Evolutionary conservation across 306 rosid species (phyloP), one percentile per base, ranked within the genome.

Genomic region (Malus sieversii): DNA sequence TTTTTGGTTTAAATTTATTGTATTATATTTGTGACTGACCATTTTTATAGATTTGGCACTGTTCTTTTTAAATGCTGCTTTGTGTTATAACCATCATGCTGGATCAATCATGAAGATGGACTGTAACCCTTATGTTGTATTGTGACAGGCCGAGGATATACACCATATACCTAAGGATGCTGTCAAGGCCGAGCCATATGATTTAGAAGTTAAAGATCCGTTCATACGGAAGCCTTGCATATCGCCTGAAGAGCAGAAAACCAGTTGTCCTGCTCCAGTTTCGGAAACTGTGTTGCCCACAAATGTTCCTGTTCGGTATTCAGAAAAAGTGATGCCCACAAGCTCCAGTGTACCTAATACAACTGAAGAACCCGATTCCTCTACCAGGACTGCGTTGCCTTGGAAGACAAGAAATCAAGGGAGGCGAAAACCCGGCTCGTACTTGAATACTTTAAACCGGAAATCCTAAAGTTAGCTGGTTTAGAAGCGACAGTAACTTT

Each of bases 101-200:
- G 40, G 23, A 58, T 40, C 55, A 38, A 40, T 23, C 6, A 9
- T 72, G 52, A 72, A 58, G 48, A n/a, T 59, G 75, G 57, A 15
- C 66, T 5, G 32, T 25, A 27, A 23, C 19, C 66, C 35, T 62
- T 29, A 27, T 29, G 66, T 29, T 29, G 35, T 29, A 29, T 29
- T 29, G 66, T 6, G 66, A 6, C 46, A 88, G 96, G 58, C 44
- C 52, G 76, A 70, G 75, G 82, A 82, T 15, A 84, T 32, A 32
- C 38, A 75, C 74, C 77, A 75, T 59, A 25, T 81, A 74, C 80
- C 80, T 48, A 79, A 86, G 75, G 75, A 57, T 44, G 70, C 45
- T 23, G 83, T 72, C 38, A 79, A 80, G 84, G 87, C 90, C 69
- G 90, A 83, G 84, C 66, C 71, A 76, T 87, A 71, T 19, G 80